Percentiles rank a stretch among this genome's conserved stretches.
phyloP scores from a whole-genome alignment of 2,329 filamentous ascomycete species.

The Magnaporthiopsis rhizophila region DNA sequence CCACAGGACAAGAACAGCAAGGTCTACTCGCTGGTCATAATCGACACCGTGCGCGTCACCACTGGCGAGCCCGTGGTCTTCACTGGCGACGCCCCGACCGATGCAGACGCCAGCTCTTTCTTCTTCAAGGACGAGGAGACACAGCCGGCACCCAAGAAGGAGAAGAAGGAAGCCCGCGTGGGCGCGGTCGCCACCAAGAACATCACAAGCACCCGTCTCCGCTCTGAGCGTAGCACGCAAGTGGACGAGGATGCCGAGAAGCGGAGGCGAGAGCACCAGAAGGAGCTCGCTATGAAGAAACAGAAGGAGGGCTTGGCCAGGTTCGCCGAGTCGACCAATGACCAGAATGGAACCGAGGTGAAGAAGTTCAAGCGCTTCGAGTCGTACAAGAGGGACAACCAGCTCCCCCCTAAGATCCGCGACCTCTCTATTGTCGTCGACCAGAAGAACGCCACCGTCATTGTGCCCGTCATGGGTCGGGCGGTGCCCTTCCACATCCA shows the following conservation, averaged over 20 bases:
- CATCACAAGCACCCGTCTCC: slow-evolving; percentile 86
- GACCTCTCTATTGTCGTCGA: slow-evolving; percentile 89
- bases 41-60: slow-evolving; percentile 87
- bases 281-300: slow-evolving; percentile 78
- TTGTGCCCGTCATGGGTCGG: slow-evolving; percentile 93
- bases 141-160: slow-evolving; percentile 79
- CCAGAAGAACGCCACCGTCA: slow-evolving; percentile 78
- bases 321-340: slow-evolving; percentile 78
- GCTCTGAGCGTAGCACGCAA: slow-evolving; percentile 82
- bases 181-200: slow-evolving; percentile 90
- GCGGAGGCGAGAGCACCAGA: slow-evolving; percentile 83
- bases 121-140: slow-evolving; percentile 96
- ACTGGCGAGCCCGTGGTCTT: slow-evolving; percentile 75
- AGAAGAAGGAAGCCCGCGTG: slow-evolving; percentile 75
- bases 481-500: slow-evolving; percentile 96
- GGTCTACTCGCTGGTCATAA: slow-evolving; percentile 80
- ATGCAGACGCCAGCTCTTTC: slow-evolving; percentile 91
- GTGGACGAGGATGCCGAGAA: slow-evolving; percentile 86
- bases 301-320: slow-evolving; percentile 78
- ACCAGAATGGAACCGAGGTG: slow-evolving; percentile 80
- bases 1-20: slow-evolving; percentile 87
- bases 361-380: slow-evolving; percentile 99
- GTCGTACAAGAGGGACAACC: slow-evolving; percentile 96
- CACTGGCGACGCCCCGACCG: slow-evolving; percentile 84
- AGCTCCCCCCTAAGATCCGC: slow-evolving; percentile 74